Evolutionary conservation across 495 filamentous ascomycete genomes (phyloP), one percentile per base, ranked within the genome.

Genomic region (Annulohypoxylon maeteangense): DNA sequence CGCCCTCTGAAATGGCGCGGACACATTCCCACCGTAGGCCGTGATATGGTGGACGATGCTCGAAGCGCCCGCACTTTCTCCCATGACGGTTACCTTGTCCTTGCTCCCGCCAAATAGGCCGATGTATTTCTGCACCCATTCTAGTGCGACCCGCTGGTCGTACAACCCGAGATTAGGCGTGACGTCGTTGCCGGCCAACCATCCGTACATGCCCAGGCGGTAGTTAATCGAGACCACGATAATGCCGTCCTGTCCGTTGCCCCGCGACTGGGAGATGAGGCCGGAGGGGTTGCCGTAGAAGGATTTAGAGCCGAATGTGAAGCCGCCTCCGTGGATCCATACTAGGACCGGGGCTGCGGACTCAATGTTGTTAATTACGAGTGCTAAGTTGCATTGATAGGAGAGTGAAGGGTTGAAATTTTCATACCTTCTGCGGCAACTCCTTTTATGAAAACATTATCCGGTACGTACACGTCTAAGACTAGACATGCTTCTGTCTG

Each of bases 81-180:
- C 90, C 77, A 87, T 84, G 6, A 90, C 84, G 1, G 90, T 92
- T 10, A 92, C 85, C 48, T 79, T 75, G 5, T 77, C 70, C 0
- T 84, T 77, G 70, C 90, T 84, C 3, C 91, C 91, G 5, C 90
- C 90, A 71, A 92, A 92, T 0, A 83, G 75, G 44, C 80, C 75
- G 55, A 92, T 91, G 64, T 92, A 81, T 56, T 85, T 78, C 65
- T 90, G 84, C 8, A 92, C 82, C 91, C 91, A 92, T 34, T 90
- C 76, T 11, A 93, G 78, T 4, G 88, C 90, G 25, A 88, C 74
- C 0, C 85, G 82, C 66, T 92, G 90, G 68, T 93, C 91, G 22
- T 82, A 78, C 1, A 92, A 80, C 1, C 87, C 91, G 2, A 85
- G 82, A 69, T 93, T 93, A 4, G 85, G 80, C 8, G 78, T 83